Percentiles rank a stretch among this genome's conserved stretches.
These are phyloP conservation scores for Tausonia pullulans DNA, from an alignment of 1,284 basidiomycete species.

Conservation along the genomic window DNA sequence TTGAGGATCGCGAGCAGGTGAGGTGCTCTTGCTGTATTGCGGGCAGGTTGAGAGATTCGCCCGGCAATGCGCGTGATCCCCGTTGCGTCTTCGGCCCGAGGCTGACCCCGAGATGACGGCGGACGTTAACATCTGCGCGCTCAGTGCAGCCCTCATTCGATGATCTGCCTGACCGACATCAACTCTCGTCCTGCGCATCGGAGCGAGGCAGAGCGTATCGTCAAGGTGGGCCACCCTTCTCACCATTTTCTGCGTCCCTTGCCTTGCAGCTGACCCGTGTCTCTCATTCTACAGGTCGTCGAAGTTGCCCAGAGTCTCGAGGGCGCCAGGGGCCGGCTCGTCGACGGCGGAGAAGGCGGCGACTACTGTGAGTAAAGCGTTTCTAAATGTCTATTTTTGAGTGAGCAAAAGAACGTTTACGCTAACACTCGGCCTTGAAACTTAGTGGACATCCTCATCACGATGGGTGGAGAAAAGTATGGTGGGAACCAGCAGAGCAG, in stretches of 20 bases:
- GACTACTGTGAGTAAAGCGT: not conserved
- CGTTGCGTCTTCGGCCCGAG: not conserved
- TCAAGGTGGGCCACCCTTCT: not conserved
- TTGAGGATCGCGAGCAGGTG: conserved; percentile 3
- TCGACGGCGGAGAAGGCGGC: not conserved
- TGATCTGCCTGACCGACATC: conserved; percentile 1
- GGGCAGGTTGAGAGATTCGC: no score
- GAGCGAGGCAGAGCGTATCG: not conserved
- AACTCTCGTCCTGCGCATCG: conserved; percentile 7
- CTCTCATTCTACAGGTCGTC: not conserved
- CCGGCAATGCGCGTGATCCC: no score
- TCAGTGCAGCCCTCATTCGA: not conserved
- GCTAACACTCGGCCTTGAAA: not conserved
- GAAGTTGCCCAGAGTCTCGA: not conserved
- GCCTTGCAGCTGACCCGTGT: no score
- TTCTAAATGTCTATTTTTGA: not conserved
- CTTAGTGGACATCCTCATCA: not conserved
- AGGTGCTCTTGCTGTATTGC: not conserved
- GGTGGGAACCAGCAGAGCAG: not conserved
- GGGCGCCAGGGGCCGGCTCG: not conserved
- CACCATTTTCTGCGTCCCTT: no score
- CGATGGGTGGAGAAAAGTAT: not conserved
- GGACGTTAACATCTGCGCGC: not conserved
- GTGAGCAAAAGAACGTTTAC: not conserved
- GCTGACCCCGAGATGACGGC: not conserved